Percentiles rank a stretch among this genome's conserved stretches.
Conservation (phyloP, 1,139 yeast species). For the Taphrina deformans region DNA sequence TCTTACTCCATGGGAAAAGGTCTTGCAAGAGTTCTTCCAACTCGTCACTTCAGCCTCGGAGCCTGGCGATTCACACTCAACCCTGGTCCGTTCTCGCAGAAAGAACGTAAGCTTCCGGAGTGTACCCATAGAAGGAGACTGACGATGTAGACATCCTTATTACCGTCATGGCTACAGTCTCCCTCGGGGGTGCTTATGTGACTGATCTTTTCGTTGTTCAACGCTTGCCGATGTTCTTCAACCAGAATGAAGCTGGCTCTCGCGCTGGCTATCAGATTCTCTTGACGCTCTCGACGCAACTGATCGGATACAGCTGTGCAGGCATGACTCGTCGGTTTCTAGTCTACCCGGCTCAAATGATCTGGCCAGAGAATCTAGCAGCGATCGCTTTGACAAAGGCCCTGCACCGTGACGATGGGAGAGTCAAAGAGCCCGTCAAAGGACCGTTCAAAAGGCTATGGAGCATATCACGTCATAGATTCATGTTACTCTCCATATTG, state of each 20-base stretch:
- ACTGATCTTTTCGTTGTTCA: conserved; percentile 47
- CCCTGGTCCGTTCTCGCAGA: conserved; percentile 46
- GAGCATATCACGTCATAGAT: conserved; percentile 54
- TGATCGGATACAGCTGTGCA: conserved; percentile 65
- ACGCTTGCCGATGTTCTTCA: conserved; percentile 1
- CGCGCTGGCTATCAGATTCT: conserved; percentile 56
- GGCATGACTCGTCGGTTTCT: conserved; percentile 59
- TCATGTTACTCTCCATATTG: conserved; percentile 50
- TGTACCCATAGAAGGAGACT: too few species aligned
- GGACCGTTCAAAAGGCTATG: conserved; percentile 58
- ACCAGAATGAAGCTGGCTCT: not conserved
- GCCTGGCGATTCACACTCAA: not conserved
- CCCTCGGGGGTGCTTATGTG: conserved; percentile 56
- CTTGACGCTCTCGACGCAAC: conserved; percentile 53
- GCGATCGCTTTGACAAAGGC: conserved; percentile 16
- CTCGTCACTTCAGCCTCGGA: conserved; percentile 43
- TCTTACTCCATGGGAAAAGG: conserved; percentile 48
- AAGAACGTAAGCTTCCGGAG: conserved; percentile 6
- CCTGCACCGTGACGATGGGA: conserved; percentile 22
- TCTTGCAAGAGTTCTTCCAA: conserved; percentile 53
- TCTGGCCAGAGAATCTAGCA: conserved; percentile 55
- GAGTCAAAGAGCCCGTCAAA: not conserved
- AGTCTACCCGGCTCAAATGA: conserved; percentile 61
- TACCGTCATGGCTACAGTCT: conserved; percentile 60
- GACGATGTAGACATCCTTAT: conserved; percentile 65